Evolutionary conservation across 2,329 filamentous ascomycete genomes (phyloP).

Genomic region (Pezicula carpinea): DNA sequence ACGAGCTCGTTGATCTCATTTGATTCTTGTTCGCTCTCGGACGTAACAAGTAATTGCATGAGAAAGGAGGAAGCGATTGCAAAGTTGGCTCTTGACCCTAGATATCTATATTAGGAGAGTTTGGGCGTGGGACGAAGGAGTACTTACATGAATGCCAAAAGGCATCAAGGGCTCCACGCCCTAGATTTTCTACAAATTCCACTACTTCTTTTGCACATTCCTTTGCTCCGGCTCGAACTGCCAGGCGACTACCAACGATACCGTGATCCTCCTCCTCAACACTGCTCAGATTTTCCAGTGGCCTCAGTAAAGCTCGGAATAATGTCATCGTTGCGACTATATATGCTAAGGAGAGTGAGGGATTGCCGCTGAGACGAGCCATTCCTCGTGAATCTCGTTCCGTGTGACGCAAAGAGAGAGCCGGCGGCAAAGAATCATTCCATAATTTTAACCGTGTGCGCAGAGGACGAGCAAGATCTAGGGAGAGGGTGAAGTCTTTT

Average conservation of each 20-base stretch:
- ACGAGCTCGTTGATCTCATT: conserved; percentile 24
- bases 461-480: conserved; percentile 25
- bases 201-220: conserved; percentile 28
- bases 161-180: conserved; percentile 23
- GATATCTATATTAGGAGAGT: neutral
- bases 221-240: conserved; percentile 25
- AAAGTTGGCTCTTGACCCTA: conserved; percentile 29
- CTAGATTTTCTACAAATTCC: conserved; percentile 27
- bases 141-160: conserved; percentile 28
- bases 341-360: conserved; percentile 28
- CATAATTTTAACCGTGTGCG: conserved; percentile 26
- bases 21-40: conserved; percentile 20
- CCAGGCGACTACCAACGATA: conserved; percentile 16
- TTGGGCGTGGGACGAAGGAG: neutral
- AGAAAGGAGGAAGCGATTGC: conserved; percentile 29
- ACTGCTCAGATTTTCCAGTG: conserved; percentile 23
- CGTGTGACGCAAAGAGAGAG: conserved; percentile 16
- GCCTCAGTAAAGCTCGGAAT: conserved; percentile 29
- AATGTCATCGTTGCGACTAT: conserved; percentile 32
- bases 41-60: conserved; percentile 27
- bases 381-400: conserved; percentile 20
- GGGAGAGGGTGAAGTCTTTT: conserved; percentile 25
- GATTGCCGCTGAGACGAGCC: conserved; percentile 24
- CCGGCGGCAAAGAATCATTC: conserved; percentile 27
- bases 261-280: conserved; percentile 22